Base-by-base conservation (phyloP, 1,284 basidiomycete genomes). In the Leccinum subrobustum region DNA sequence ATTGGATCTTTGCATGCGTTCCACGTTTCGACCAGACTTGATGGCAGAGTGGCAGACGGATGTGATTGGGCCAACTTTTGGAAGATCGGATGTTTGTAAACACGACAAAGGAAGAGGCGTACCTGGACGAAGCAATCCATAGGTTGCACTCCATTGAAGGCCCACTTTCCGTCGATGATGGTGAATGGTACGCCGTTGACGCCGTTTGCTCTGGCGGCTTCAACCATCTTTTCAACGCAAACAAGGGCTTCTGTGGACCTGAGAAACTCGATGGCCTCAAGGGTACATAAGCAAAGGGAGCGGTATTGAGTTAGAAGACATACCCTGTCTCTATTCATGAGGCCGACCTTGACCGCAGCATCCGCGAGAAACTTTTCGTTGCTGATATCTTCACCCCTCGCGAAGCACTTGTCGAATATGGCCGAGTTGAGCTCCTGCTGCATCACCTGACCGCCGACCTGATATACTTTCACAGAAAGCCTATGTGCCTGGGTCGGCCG, bases 111-210 rank as follows among this genome's bases (percentile, higher is more conserved):
- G 4, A 42, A 25, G 12, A 6, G 14, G 16, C 81, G 66, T 65
- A 88, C 90, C 81, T 91, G 85, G 50, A 87, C 75, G 67, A 85
- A 92, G 14, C 88, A 86, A 39, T 91, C 88, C 42, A 83, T 81
- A 6, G 84, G 79, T 72, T 92, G 91, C 3, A 86, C 87, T 5
- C 91, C 91, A 53, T 84, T 87, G 52, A 93, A 78, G 8, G 88
- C 89, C 88, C 89, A 93, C 67, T 86, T 86, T 18, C 85, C 84
- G 68, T 92, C 88, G 64, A 94, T 88, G 69, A 93, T 85, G 52
- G 86, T 85, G 76, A 92, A 85, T 3, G 92, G 92, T 6, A 93
- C 90, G 37, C 92, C 91, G 1, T 83, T 89, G 57, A 94, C 85
- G 20, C 91, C 91, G 61, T 85, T 85, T 37, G 79, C 78, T 63